Evolutionary conservation across 202 grass and related monocot genomes (phyloP), one percentile per base, ranked within the genome.

Genomic region (Zoysia matrella): DNA sequence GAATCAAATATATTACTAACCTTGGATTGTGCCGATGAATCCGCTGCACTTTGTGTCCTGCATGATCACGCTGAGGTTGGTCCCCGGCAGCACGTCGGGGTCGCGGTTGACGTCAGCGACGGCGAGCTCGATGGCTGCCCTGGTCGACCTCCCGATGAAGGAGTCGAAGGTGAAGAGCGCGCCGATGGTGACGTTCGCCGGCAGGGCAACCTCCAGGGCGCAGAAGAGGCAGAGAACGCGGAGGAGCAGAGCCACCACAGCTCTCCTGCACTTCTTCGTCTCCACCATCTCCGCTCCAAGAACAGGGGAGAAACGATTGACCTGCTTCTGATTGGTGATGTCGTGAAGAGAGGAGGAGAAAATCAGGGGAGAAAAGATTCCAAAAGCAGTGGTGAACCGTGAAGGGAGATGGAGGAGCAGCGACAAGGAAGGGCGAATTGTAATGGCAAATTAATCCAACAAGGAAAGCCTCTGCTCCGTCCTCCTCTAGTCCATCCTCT

Each of bases 151-250:
- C 11, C 92, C 92, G 89, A 94, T 94, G 74, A 94, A 65, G 46
- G 89, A 91, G 85, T 94, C 87, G 71, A 89, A 89, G 67, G 92
- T 83, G 66, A 94, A 81, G 73, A 91, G 84, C 13, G 92, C 92
- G 39, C 92, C 92, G 70, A 94, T 73, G 78, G 67, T 83, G 5
- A 94, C 74, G 75, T 44, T 86, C 11, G 66, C 9, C 73, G 0
- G 4, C n/a, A n/a, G n/a, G n/a, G n/a, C n/a, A n/a, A n/a, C n/a
- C n/a, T n/a, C n/a, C n/a, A n/a, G n/a, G n/a, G 43, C 36, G 52
- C 8, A 5, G 78, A 16, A 86, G 7, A 89, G 54, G 78, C 73
- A 86, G 7, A 86, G 30, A 7, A 82, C 1, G 2, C 73, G 45
- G 67, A 85, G 82, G 53, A 78, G 65, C 6, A 13, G 47, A 64